phyloP scores from a whole-genome alignment of 2,329 filamentous ascomycete species.

The Sarocladium kiliense region DNA sequence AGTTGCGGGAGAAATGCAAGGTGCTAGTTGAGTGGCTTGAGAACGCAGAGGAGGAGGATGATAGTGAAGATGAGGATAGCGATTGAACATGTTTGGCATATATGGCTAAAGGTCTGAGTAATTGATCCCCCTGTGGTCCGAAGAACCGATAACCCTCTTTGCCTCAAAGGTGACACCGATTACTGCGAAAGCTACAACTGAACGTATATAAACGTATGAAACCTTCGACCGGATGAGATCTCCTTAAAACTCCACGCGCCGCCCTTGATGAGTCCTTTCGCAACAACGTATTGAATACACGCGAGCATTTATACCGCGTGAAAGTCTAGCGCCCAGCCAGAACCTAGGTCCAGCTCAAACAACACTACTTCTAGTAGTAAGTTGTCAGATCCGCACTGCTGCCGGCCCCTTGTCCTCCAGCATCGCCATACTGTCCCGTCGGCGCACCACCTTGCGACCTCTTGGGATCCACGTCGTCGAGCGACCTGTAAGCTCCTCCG shows the following conservation, averaged over 20 bases:
- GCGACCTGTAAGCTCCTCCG: constrained; percentile 56
- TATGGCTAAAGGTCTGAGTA: background rate
- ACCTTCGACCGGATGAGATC: no score
- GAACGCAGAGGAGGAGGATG: constrained; percentile 69
- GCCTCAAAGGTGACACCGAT: no score
- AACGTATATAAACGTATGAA: no score
- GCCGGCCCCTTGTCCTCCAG: constrained; percentile 27
- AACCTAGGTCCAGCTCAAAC: no score
- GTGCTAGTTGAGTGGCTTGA: constrained; percentile 81
- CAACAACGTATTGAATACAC: background rate
- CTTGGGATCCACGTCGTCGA: constrained; percentile 59
- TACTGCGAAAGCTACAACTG: background rate
- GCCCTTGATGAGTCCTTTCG: background rate
- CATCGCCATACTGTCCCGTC: constrained; percentile 19
- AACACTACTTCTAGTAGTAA: constrained; percentile 30
- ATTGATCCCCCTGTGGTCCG: background rate
- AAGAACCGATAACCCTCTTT: background rate
- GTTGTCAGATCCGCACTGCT: constrained; percentile 32
- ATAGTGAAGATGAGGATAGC: constrained; percentile 51
- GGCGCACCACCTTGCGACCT: constrained; percentile 2
- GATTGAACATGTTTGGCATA: constrained; percentile 14
- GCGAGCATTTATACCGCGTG: background rate
- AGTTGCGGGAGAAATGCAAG: constrained; percentile 67
- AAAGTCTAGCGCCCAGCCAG: no score
- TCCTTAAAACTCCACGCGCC: background rate